Conservation (phyloP, 2,329 filamentous ascomycete species). For the Microdochium paspali region DNA sequence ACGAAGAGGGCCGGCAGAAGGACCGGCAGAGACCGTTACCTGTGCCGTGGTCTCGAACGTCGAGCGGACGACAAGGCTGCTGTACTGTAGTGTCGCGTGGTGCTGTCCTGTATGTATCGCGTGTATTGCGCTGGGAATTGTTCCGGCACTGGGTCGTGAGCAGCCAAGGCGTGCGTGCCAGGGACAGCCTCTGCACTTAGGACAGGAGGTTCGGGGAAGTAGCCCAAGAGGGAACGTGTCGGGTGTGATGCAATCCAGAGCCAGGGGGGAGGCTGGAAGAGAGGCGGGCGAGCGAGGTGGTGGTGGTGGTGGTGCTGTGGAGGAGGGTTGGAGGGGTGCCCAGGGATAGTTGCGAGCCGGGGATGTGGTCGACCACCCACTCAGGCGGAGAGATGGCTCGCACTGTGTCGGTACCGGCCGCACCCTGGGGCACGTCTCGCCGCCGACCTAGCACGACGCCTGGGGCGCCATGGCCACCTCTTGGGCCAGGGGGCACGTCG, state of each 20-base stretch:
- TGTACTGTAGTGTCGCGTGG: too few species aligned
- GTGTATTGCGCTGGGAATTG: too few species aligned
- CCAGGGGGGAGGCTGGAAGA: neutral
- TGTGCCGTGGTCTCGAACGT: neutral
- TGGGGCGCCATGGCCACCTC: neutral
- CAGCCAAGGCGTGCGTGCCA: too few species aligned
- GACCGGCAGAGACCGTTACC: neutral
- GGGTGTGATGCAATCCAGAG: neutral
- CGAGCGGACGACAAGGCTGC: too few species aligned
- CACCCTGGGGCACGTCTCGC: neutral
- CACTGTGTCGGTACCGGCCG: neutral
- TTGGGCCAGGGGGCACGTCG: neutral
- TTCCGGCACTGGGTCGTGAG: too few species aligned
- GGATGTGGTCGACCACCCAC: neutral
- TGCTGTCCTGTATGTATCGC: too few species aligned
- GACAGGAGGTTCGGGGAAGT: neutral
- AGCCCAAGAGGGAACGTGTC: neutral
- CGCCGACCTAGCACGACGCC: neutral
- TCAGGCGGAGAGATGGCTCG: neutral
- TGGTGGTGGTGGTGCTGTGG: too few species aligned
- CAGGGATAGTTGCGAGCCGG: neutral
- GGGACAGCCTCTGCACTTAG: too few species aligned
- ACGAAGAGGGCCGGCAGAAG: neutral
- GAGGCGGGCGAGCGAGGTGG: too few species aligned
- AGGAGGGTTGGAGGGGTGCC: neutral